These are phyloP conservation scores for Boletus pseudo-olivaceus DNA, from an alignment of 768 basidiomycete species.

Conservation along the genomic window DNA sequence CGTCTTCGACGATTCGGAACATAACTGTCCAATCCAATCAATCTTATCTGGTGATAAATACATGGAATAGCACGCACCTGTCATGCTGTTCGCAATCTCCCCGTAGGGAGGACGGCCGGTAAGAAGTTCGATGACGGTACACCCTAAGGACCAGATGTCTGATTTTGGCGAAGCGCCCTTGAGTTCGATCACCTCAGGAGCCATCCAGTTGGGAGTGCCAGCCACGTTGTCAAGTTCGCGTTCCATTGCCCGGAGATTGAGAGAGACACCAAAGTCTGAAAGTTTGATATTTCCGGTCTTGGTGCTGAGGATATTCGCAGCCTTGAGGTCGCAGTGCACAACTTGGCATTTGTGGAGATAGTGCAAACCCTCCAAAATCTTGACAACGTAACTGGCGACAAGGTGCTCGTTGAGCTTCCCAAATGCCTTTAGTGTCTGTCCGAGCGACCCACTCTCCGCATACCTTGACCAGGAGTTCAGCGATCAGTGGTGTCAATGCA, in stretches of 20 bases:
- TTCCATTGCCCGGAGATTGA: conserved; percentile 90
- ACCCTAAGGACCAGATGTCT: conserved; percentile 95
- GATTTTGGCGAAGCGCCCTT: conserved; percentile 91
- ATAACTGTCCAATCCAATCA: conserved; percentile 56
- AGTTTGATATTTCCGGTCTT: conserved; percentile 98
- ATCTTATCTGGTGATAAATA: not conserved
- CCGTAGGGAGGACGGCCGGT: conserved; percentile 91
- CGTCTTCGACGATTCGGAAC: conserved; percentile 96
- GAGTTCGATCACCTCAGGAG: conserved; percentile 94
- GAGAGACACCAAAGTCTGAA: conserved; percentile 95
- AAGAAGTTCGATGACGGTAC: conserved; percentile 90
- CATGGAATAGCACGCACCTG: conserved; percentile 50
- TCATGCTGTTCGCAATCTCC: conserved; percentile 86
- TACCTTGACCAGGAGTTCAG: conserved; percentile 51
- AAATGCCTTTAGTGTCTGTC: conserved; percentile 89
- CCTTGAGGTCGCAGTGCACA: conserved; percentile 97
- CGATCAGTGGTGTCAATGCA: not conserved
- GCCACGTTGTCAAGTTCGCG: conserved; percentile 81
- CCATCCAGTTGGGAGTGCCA: conserved; percentile 99
- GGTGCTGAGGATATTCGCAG: conserved; percentile 97
- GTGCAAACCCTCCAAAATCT: conserved; percentile 92
- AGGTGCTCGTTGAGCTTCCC: conserved; percentile 91
- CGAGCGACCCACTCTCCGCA: conserved; percentile 94
- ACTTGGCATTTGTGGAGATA: conserved; percentile 89
- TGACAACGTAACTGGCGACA: conserved; percentile 90